A percentile compares a stretch with the other conserved stretches of the same genome.
Evolutionary conservation across 1,284 basidiomycete species (phyloP).

Genomic region (Cryptococcus jaspeensis): DNA sequence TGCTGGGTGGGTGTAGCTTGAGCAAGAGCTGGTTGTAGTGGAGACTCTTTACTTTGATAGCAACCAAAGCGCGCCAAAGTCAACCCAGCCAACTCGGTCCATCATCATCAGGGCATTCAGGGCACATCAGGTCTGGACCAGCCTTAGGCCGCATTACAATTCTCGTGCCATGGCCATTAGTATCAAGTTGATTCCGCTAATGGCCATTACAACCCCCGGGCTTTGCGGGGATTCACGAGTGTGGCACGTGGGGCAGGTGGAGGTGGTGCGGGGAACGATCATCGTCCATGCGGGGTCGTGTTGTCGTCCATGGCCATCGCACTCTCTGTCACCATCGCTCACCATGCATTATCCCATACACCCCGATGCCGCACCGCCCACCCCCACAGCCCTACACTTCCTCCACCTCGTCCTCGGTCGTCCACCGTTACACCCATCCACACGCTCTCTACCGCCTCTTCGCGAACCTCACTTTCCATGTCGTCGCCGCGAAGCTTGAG

Average conservation of each 20-base stretch:
- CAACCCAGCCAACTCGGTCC: too few species aligned
- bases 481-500: conserved; percentile 47
- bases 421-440: conserved; percentile 1
- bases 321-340: too few species aligned
- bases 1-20: not conserved
- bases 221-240: not conserved
- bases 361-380: conserved; percentile 22
- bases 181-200: not conserved
- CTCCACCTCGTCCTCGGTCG: conserved; percentile 23
- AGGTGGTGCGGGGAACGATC: not conserved
- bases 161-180: too few species aligned
- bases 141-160: too few species aligned
- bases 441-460: conserved; percentile 34
- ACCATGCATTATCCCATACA: too few species aligned
- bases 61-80: too few species aligned
- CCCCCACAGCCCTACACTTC: conserved; percentile 16
- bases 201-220: not conserved
- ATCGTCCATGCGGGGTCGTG: too few species aligned
- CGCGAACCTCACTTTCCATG: conserved; percentile 39
- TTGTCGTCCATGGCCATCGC: too few species aligned
- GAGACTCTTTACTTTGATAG: too few species aligned
- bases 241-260: not conserved
- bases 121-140: too few species aligned
- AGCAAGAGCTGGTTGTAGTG: too few species aligned
- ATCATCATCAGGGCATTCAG: too few species aligned